Evolutionary conservation across 2,329 filamentous ascomycete genomes (phyloP), one percentile per base, ranked within the genome.

Genomic region (Phoma herbarum): DNA sequence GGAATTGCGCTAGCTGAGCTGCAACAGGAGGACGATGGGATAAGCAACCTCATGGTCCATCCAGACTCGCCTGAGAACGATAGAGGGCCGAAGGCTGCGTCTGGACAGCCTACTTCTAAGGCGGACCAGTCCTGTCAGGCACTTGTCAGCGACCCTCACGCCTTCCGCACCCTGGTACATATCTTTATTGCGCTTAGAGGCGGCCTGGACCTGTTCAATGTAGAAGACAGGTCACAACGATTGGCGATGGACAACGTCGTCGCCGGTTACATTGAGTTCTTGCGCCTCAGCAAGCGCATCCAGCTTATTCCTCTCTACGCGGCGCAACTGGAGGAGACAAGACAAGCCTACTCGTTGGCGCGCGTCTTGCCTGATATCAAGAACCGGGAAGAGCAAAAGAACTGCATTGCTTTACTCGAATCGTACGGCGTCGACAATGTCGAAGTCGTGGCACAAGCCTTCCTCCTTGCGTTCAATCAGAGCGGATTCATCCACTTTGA

Each of bases 271-370:
- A 90, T 96, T 54, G 90, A 90, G 67, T 88, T 90, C 60, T 80
- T 99, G 35, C 87, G 91, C 42, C 83, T 90, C 45, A 86, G 86
- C 16, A 86, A 88, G 31, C 86, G 95, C 53, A 87, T 90, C 59
- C 89, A 94, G 62, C 80, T 95, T 41, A 90, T 97, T 54, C 93
- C 95, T 0, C 81, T 96, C 0, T 99, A 99, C 75, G 93, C 91
- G 62, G 92, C 92, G 9, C 89, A 92, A 67, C 82, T 99, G 12
- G 83, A 86, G 10, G 79, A 83, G 7, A 81, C 86, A 12, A 84
- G 89, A 62, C 84, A 85, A 61, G 88, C 92, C 66, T 85, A 88
- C 53, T 88, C 89, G 16, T 83, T 99, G 47, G 91, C 89, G 57
- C 85, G 87, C 51, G 90, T 96, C 55, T 80, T 97, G 54, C 89